Conservation (phyloP, 2,329 filamentous ascomycete genomes). For the Hirsutella minnesotensis region DNA sequence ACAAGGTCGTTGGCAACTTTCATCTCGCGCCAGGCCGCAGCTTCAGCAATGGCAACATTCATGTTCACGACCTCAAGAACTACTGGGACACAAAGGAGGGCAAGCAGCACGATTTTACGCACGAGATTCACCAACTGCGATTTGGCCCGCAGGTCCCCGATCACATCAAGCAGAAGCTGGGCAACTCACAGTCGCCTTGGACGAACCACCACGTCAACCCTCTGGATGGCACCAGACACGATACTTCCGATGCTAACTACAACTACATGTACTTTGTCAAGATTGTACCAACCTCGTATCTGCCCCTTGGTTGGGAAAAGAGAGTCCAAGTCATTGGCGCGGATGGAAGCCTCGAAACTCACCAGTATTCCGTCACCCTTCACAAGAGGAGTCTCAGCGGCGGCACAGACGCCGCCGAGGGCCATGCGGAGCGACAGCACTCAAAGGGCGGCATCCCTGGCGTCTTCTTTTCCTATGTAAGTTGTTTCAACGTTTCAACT, state of each 20-base stretch:
- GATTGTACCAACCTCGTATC: conserved; percentile 90
- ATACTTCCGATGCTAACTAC: conserved; percentile 69
- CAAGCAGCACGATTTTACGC: conserved; percentile 73
- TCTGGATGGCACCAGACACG: conserved; percentile 68
- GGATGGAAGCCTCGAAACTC: conserved; percentile 83
- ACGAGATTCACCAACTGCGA: conserved; percentile 76
- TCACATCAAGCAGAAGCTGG: conserved; percentile 48
- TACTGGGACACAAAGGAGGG: conserved; percentile 68
- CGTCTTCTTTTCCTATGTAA: conserved; percentile 95
- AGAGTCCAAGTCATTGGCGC: conserved; percentile 27
- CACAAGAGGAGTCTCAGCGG: conserved; percentile 82
- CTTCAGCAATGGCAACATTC: conserved; percentile 93
- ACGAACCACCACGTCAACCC: conserved; percentile 89
- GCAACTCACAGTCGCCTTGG: conserved; percentile 48
- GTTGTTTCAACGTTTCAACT: conserved; percentile 14
- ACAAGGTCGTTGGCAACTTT: conserved; percentile 98
- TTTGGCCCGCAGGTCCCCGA: conserved; percentile 89
- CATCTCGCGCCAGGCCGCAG: conserved; percentile 92
- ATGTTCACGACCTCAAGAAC: conserved; percentile 94
- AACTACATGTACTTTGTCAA: conserved; percentile 99
- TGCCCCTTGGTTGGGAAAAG: conserved; percentile 80
- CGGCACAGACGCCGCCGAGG: conserved; percentile 73
- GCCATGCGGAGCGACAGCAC: conserved; percentile 85
- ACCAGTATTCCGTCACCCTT: conserved; percentile 96
- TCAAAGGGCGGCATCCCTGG: conserved; percentile 87